phyloP scores from a whole-genome alignment of 495 filamentous ascomycete species.

The Cenococcum geophilum region DNA sequence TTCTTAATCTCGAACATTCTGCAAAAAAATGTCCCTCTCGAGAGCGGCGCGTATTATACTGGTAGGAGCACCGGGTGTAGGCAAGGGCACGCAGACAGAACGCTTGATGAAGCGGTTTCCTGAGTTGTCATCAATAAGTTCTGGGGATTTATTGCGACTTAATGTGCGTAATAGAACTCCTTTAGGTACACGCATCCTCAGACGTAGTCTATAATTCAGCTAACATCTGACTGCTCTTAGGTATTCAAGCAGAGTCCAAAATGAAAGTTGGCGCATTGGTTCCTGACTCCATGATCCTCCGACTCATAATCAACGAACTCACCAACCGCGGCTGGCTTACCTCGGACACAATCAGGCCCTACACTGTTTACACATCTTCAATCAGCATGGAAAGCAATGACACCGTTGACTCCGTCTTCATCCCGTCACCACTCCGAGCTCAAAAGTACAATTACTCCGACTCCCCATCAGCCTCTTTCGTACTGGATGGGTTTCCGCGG shows the following conservation, averaged over 20 bases:
- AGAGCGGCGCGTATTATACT: slow-evolving; percentile 85
- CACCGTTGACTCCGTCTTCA: slow-evolving; percentile 38
- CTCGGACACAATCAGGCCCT: slow-evolving; percentile 37
- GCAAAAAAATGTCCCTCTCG: slow-evolving; percentile 26
- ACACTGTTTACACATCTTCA: slow-evolving; percentile 34
- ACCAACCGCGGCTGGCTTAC: slow-evolving; percentile 74
- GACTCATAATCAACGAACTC: slow-evolving; percentile 83
- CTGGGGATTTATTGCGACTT: slow-evolving; percentile 82
- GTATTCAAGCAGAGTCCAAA: slow-evolving; percentile 78
- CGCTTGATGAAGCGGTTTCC: slow-evolving; percentile 79
- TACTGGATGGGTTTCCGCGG: slow-evolving; percentile 94
- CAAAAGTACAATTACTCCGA: slow-evolving; percentile 47
- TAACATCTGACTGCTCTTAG: slow-evolving; percentile 41
- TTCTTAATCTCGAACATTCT: not conserved
- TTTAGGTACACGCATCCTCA: slow-evolving; percentile 55
- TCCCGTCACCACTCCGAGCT: slow-evolving; percentile 26
- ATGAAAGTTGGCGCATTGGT: slow-evolving; percentile 83
- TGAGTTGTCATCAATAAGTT: slow-evolving; percentile 84
- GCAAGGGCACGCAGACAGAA: slow-evolving; percentile 93
- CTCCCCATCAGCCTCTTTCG: slow-evolving; percentile 74
- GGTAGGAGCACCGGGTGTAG: slow-evolving; percentile 86
- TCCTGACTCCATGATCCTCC: slow-evolving; percentile 82
- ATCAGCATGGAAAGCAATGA: slow-evolving; percentile 17
- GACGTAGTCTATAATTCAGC: not conserved
- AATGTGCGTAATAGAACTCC: slow-evolving; percentile 79